Evolutionary conservation across 2,329 filamentous ascomycete species (phyloP).

Genomic region (Graphilbum fragrans): DNA sequence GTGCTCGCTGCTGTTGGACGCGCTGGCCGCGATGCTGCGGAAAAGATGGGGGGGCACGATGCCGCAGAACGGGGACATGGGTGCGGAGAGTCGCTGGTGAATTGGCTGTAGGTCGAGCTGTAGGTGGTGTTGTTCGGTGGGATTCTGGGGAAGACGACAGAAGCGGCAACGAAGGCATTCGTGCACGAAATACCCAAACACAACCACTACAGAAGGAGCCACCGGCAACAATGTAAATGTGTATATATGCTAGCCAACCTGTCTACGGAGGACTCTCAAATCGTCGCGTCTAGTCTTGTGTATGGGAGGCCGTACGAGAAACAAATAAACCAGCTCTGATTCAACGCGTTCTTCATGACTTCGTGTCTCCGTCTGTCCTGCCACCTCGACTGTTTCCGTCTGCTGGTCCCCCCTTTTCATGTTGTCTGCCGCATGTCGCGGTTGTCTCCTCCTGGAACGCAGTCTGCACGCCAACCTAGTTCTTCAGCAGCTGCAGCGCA

Average conservation of each 20-base stretch:
- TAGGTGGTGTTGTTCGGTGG: too few species aligned
- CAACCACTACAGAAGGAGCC: too few species aligned
- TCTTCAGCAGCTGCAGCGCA: conserved; percentile 41
- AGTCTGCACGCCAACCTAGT: conserved; percentile 49
- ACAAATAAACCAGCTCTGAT: neutral
- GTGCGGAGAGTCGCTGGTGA: neutral
- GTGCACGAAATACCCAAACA: too few species aligned
- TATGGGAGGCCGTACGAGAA: too few species aligned
- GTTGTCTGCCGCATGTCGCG: too few species aligned
- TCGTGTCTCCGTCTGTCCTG: neutral
- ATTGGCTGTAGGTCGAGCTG: too few species aligned
- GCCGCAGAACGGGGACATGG: neutral
- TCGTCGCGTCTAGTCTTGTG: too few species aligned
- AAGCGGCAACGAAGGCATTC: too few species aligned
- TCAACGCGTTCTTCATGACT: neutral
- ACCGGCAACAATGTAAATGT: too few species aligned
- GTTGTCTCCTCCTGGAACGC: conserved; percentile 25
- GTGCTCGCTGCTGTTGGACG: neutral
- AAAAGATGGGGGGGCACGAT: conserved; percentile 9
- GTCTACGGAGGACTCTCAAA: too few species aligned
- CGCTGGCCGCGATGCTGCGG: conserved; percentile 2
- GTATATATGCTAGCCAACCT: too few species aligned
- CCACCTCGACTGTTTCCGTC: neutral
- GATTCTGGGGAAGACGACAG: too few species aligned
- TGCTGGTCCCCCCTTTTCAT: neutral